Conservation (phyloP, 1,284 basidiomycete genomes). For the Trametes sp. region DNA sequence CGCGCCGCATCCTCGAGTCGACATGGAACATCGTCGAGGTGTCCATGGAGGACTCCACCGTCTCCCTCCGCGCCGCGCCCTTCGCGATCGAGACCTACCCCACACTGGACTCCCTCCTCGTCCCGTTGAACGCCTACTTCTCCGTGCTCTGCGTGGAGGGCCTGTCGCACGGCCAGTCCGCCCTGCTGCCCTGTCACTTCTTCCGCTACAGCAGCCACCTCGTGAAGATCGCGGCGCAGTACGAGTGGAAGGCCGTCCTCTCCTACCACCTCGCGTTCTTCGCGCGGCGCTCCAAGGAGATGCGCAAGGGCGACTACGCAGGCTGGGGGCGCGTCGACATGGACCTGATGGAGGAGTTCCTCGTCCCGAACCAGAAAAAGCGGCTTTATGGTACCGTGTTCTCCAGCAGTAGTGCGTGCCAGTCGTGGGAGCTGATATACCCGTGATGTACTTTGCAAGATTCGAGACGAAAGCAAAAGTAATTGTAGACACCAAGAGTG, state of each 20-base stretch:
- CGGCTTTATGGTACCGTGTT: constrained; percentile 33
- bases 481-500: background rate
- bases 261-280: constrained; percentile 46
- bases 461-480: constrained; percentile 27
- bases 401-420: constrained; percentile 12
- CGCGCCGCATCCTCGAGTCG: constrained; percentile 41
- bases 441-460: constrained; percentile 20
- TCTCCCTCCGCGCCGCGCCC: constrained; percentile 35
- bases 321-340: constrained; percentile 44
- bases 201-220: constrained; percentile 44
- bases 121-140: constrained; percentile 46
- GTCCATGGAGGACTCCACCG: constrained; percentile 39
- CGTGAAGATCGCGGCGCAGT: constrained; percentile 41
- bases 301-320: constrained; percentile 41
- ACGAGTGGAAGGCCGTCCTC: constrained; percentile 45
- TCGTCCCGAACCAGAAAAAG: constrained; percentile 40
- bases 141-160: constrained; percentile 42
- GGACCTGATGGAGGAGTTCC: constrained; percentile 44
- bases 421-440: constrained; percentile 30
- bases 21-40: constrained; percentile 42
- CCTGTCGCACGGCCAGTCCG: constrained; percentile 38
- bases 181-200: constrained; percentile 40
- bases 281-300: constrained; percentile 42
- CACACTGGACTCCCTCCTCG: constrained; percentile 43
- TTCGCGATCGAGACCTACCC: constrained; percentile 42